These are phyloP conservation scores for Ogataea ganodermae DNA, from an alignment of 805 yeast genomes.

Conservation along the genomic window DNA sequence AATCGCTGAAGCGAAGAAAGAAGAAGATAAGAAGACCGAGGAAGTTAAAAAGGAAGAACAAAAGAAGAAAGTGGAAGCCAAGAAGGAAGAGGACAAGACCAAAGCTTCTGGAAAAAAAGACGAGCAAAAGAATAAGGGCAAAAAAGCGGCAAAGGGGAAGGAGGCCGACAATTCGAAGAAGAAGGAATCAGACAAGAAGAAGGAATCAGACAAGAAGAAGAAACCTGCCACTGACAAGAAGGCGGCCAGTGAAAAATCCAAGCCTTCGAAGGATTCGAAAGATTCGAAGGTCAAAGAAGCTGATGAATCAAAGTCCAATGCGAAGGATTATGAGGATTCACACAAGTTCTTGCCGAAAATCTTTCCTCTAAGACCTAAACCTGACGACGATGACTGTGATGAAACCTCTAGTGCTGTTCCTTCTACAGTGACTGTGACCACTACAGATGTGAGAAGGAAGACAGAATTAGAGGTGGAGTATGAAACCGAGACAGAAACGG, in stretches of 20 bases:
- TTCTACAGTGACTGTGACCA: constrained; percentile 12
- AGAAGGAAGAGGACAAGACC: constrained; percentile 3
- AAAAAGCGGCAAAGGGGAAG: background rate
- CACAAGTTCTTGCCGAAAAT: background rate
- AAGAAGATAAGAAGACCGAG: background rate
- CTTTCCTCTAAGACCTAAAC: background rate
- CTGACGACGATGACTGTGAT: constrained; percentile 17
- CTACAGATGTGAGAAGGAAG: constrained; percentile 16
- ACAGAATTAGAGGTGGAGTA: constrained; percentile 18
- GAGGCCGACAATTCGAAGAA: too few species aligned
- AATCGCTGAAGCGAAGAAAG: background rate
- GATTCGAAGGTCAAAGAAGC: background rate
- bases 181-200: background rate
- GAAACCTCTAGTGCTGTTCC: constrained; percentile 2
- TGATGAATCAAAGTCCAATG: background rate
- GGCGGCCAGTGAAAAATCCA: too few species aligned
- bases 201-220: background rate
- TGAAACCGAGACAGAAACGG: constrained; percentile 22
- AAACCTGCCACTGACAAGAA: background rate
- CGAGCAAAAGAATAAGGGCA: background rate
- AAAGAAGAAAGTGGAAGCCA: constrained; percentile 4
- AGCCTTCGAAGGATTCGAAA: background rate
- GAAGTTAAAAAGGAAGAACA: constrained; percentile 1
- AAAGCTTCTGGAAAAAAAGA: background rate
- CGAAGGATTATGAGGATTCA: background rate